Evolutionary conservation across 768 basidiomycete species (phyloP).

Genomic region (Lentinula edodes): DNA sequence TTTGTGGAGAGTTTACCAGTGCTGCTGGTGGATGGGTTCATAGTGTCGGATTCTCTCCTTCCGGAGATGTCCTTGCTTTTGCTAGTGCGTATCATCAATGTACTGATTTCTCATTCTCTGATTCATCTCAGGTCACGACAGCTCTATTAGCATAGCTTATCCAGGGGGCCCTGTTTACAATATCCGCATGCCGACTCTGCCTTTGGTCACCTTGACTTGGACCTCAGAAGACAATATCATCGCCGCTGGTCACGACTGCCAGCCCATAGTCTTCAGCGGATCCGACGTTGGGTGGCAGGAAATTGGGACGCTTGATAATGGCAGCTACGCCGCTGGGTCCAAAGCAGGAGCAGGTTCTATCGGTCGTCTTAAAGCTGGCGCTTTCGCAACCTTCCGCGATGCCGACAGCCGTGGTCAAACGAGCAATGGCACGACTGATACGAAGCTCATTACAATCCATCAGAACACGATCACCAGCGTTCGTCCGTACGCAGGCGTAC

Average conservation of each 20-base stretch:
- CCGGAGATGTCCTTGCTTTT: constrained; percentile 91
- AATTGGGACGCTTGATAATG: constrained; percentile 81
- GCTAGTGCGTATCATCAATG: constrained; percentile 55
- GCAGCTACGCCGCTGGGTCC: constrained; percentile 53
- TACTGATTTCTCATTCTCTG: neutral
- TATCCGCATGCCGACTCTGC: constrained; percentile 74
- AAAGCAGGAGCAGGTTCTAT: constrained; percentile 38
- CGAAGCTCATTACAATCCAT: constrained; percentile 84
- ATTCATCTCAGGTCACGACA: constrained; percentile 75
- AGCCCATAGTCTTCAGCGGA: constrained; percentile 84
- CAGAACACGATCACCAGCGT: constrained; percentile 98
- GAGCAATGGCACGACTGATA: constrained; percentile 36
- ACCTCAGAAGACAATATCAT: constrained; percentile 76
- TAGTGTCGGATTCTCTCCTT: constrained; percentile 91
- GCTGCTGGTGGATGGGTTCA: constrained; percentile 98
- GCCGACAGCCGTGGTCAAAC: constrained; percentile 77
- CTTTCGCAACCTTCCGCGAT: constrained; percentile 90
- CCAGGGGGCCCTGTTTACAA: constrained; percentile 73
- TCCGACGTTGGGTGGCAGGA: constrained; percentile 72
- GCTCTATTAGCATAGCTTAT: constrained; percentile 89
- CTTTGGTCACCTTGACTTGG: constrained; percentile 83
- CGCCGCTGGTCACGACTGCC: constrained; percentile 97
- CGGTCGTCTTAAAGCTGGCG: constrained; percentile 85
- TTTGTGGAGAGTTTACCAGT: constrained; percentile 90
- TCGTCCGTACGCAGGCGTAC: constrained; percentile 60